Percentiles rank a stretch among this genome's conserved stretches.
These are phyloP conservation scores for Camelina neglecta DNA, from an alignment of 345 rosid genomes.

Conservation along the genomic window DNA sequence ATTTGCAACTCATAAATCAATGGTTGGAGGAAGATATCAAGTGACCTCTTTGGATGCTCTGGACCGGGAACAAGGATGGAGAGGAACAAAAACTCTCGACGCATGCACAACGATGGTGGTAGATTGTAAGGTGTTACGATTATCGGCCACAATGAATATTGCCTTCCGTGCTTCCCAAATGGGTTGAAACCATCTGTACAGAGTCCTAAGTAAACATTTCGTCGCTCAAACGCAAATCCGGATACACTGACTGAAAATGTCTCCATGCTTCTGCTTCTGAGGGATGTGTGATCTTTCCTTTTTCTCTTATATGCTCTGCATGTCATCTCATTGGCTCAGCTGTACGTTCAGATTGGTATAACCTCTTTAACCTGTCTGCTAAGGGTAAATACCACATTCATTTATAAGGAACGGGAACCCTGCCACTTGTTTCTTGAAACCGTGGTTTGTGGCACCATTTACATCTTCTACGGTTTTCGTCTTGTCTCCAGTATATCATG, in stretches of 20 bases:
- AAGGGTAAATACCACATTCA: not conserved
- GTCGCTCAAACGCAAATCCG: not conserved
- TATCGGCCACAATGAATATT: not conserved
- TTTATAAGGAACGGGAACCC: not conserved
- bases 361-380: not conserved
- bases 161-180: not conserved
- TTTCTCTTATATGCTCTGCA: not conserved
- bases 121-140: not conserved
- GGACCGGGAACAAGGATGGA: not conserved
- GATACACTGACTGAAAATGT: not conserved
- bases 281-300: not conserved
- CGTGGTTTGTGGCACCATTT: not conserved
- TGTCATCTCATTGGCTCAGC: not conserved
- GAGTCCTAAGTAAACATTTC: not conserved
- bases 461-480: too few relatives aligned
- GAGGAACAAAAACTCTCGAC: not conserved
- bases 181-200: not conserved
- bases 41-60: not conserved
- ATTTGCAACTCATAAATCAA: not conserved
- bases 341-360: not conserved
- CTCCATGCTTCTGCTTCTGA: not conserved
- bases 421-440: not conserved
- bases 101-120: not conserved
- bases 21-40: not conserved
- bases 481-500: too few relatives aligned